Evolutionary conservation across 2,329 filamentous ascomycete species (phyloP).

Genomic region (Neopestalotiopsis sp.): DNA sequence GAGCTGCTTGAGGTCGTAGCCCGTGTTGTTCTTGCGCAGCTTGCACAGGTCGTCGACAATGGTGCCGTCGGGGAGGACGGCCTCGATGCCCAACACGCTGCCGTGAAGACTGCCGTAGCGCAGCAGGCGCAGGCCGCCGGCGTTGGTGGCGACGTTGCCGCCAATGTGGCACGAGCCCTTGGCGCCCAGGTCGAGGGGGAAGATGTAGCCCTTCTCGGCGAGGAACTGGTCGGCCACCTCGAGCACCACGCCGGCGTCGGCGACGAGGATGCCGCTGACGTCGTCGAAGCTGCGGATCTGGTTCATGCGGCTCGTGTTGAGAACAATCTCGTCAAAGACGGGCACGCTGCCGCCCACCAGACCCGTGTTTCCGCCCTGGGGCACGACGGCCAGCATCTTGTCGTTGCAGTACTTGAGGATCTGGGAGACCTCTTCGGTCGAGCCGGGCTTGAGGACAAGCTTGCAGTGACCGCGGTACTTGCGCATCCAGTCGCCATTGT

Average conservation of each 20-base stretch:
- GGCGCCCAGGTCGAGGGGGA: slow-evolving; percentile 94
- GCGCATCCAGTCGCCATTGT: slow-evolving; percentile 98
- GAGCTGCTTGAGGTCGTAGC: slow-evolving; percentile 78
- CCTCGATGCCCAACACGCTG: slow-evolving; percentile 89
- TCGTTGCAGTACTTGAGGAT: slow-evolving; percentile 96
- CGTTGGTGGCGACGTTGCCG: slow-evolving; percentile 95
- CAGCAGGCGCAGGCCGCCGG: slow-evolving; percentile 86
- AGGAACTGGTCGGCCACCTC: slow-evolving; percentile 88
- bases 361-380: slow-evolving; percentile 96
- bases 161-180: slow-evolving; percentile 98
- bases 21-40: slow-evolving; percentile 97
- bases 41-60: slow-evolving; percentile 87
- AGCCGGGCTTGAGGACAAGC: slow-evolving; percentile 84
- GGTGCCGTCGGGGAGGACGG: slow-evolving; percentile 90
- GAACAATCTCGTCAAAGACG: slow-evolving; percentile 97
- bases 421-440: slow-evolving; percentile 86
- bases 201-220: slow-evolving; percentile 83
- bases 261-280: slow-evolving; percentile 87
- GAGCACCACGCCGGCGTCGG: slow-evolving; percentile 88
- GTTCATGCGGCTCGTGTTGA: slow-evolving; percentile 92
- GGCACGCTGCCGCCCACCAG: slow-evolving; percentile 94
- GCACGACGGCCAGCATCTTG: slow-evolving; percentile 88
- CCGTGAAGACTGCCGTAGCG: slow-evolving; percentile 95
- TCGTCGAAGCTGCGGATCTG: slow-evolving; percentile 90
- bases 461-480: slow-evolving; percentile 93